Conservation (phyloP, 1,284 basidiomycete genomes). For the Pseudozyma tsukubaensis region DNA sequence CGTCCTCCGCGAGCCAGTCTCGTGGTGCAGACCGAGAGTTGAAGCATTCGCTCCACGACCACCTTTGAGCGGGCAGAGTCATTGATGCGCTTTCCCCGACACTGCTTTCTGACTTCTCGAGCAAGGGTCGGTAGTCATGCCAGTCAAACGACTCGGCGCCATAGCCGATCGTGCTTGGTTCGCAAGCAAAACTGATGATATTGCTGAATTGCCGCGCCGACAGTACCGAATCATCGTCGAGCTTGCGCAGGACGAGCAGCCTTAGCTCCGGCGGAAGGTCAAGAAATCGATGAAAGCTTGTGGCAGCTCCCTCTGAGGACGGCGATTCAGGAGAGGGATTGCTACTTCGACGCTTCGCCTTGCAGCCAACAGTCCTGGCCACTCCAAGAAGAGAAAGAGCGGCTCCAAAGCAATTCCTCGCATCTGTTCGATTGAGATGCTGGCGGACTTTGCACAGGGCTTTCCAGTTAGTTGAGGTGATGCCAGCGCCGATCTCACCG, state of each 20-base stretch:
- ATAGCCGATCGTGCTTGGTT: constrained; percentile 40
- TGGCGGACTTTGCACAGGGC: too few species aligned
- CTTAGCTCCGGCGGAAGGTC: constrained; percentile 38
- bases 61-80: constrained; percentile 21
- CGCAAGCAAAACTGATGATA: constrained; percentile 44
- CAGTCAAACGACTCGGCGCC: constrained; percentile 21
- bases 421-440: not conserved
- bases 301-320: not conserved
- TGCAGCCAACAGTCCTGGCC: constrained; percentile 30
- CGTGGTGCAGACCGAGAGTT: constrained; percentile 21
- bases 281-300: constrained; percentile 23
- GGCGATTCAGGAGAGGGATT: not conserved
- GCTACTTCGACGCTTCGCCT: not conserved
- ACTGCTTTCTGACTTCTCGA: too few species aligned
- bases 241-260: constrained; percentile 26
- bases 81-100: not conserved
- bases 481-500: constrained; percentile 10
- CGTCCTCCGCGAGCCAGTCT: constrained; percentile 34
- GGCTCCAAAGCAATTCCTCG: constrained; percentile 1
- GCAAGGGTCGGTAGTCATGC: not conserved
- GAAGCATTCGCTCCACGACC: constrained; percentile 42
- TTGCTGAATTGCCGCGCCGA: constrained; percentile 27
- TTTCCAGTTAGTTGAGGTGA: not conserved
- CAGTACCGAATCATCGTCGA: constrained; percentile 13
- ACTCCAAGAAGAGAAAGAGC: constrained; percentile 13